These are phyloP conservation scores for Dalbergia cultrata DNA, from an alignment of 306 rosid species.

Conservation along the genomic window DNA sequence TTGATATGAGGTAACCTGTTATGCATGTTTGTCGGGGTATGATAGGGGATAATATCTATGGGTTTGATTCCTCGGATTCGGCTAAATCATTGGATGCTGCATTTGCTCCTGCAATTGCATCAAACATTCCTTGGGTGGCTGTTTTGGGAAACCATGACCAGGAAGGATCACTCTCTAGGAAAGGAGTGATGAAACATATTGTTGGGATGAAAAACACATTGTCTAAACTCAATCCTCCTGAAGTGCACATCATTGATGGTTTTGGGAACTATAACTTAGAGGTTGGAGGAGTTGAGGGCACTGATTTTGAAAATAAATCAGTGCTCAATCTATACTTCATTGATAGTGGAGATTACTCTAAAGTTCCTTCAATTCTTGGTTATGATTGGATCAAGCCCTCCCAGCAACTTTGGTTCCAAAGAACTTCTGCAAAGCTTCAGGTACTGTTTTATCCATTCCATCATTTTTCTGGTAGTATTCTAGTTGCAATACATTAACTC, in stretches of 20 bases:
- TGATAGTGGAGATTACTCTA: constrained; percentile 94
- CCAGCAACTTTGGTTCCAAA: constrained; percentile 88
- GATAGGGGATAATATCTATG: constrained; percentile 88
- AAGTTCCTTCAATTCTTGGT: constrained; percentile 66
- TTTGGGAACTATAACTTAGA: constrained; percentile 93
- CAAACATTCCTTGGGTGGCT: constrained; percentile 94
- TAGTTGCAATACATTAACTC: neutral
- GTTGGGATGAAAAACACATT: constrained; percentile 79
- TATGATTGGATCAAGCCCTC: constrained; percentile 98
- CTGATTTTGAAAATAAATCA: constrained; percentile 81
- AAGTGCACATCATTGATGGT: constrained; percentile 71
- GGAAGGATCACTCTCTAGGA: constrained; percentile 84
- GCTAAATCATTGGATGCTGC: constrained; percentile 83
- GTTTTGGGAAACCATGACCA: constrained; percentile 97
- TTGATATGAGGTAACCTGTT: constrained; percentile 30
- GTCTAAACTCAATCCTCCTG: constrained; percentile 73
- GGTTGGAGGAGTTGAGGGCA: constrained; percentile 73
- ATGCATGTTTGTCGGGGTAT: constrained; percentile 29
- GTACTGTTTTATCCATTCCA: constrained; percentile 53
- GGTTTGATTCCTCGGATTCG: constrained; percentile 67
- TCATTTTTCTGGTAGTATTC: constrained; percentile 20
- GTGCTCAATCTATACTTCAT: constrained; percentile 89
- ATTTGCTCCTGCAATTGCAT: constrained; percentile 85
- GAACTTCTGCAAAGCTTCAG: constrained; percentile 71
- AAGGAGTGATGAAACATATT: constrained; percentile 86